These are phyloP conservation scores for Lipomyces orientalis DNA, from an alignment of 805 yeast genomes.

Conservation along the genomic window DNA sequence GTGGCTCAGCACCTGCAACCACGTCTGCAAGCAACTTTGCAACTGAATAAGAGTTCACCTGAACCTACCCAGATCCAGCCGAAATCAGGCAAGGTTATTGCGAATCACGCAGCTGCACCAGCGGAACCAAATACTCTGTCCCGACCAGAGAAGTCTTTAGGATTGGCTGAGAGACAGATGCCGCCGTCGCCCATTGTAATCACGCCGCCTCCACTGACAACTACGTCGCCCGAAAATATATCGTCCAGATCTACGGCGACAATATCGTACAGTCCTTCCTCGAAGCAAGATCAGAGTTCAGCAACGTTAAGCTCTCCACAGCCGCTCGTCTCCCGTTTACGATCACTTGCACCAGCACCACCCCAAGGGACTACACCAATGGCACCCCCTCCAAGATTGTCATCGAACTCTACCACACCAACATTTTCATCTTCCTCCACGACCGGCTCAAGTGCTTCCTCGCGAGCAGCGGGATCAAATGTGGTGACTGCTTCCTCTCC, in stretches of 20 bases:
- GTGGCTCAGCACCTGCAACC: not conserved
- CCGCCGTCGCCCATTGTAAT: not conserved
- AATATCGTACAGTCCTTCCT: not conserved
- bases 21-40: not conserved
- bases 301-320: not conserved
- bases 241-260: not conserved
- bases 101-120: not conserved
- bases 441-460: not conserved
- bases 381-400: not conserved
- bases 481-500: not conserved
- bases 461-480: not conserved
- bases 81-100: not conserved
- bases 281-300: not conserved
- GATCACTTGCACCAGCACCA: constrained; percentile 7
- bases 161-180: not conserved
- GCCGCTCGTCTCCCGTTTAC: not conserved
- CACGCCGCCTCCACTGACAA: not conserved
- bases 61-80: not conserved
- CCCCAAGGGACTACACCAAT: not conserved
- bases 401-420: not conserved
- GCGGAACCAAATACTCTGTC: not conserved
- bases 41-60: not conserved
- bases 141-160: not conserved
- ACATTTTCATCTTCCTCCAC: not conserved
- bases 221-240: not conserved